phyloP scores from a whole-genome alignment of 257 asterid species.

The Eustoma russellianum region DNA sequence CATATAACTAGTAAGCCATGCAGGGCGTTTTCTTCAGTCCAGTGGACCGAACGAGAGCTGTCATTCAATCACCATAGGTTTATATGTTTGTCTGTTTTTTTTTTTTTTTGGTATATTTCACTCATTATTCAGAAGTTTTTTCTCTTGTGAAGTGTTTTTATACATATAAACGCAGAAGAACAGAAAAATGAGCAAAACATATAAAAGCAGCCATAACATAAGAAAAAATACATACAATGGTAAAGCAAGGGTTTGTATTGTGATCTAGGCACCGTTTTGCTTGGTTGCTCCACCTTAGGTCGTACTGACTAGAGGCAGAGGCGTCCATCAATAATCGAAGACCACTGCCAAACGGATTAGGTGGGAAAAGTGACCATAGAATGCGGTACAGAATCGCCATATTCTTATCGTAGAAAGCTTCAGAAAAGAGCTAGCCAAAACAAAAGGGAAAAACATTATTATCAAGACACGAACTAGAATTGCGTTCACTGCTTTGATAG shows the following conservation, averaged over 20 bases:
- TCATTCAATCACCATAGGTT: no score
- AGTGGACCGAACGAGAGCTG: neutral
- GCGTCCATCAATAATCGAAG: neutral
- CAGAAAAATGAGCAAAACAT: no score
- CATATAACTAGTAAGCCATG: neutral
- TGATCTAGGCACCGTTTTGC: neutral
- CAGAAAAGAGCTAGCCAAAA: slow-evolving; percentile 14
- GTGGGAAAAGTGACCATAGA: slow-evolving; percentile 35
- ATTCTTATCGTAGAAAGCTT: neutral
- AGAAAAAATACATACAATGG: slow-evolving; percentile 24
- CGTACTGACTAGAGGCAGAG: neutral
- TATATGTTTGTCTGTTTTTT: no score
- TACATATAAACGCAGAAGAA: no score
- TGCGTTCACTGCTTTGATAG: neutral
- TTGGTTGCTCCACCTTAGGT: slow-evolving; percentile 19
- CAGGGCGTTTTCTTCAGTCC: neutral
- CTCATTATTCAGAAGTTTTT: no score
- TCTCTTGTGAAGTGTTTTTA: no score
- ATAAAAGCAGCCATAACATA: no score
- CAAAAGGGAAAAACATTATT: neutral
- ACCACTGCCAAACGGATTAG: slow-evolving; percentile 25
- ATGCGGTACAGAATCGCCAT: slow-evolving; percentile 3
- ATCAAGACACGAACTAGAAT: no score
- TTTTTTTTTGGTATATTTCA: no score
- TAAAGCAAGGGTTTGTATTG: neutral